phyloP scores from a whole-genome alignment of 2,329 filamentous ascomycete genomes.

The Penicillium capsulatum region DNA sequence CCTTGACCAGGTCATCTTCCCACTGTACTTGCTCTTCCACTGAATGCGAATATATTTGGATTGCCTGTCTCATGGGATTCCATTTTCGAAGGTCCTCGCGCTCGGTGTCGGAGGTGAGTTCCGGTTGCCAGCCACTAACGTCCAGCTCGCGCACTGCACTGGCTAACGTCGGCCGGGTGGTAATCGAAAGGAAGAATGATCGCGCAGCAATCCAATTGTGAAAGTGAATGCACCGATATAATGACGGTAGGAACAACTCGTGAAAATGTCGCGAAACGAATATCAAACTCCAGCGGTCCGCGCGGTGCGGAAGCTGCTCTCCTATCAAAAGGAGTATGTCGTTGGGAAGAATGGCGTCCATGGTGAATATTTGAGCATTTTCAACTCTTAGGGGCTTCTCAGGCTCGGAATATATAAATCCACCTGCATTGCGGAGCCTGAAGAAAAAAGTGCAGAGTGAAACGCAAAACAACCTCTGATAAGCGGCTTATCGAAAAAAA shows the following conservation, averaged over 20 bases:
- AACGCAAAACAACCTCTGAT: neutral
- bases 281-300: conserved; percentile 26
- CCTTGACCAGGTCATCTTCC: conserved; percentile 19
- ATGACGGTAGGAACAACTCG: conserved; percentile 23
- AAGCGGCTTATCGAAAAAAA: neutral
- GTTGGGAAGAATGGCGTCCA: conserved; percentile 19
- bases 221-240: conserved; percentile 21
- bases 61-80: conserved; percentile 4
- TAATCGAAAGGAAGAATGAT: conserved; percentile 22
- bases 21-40: conserved; percentile 21
- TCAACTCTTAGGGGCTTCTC: no score
- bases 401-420: no score
- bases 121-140: conserved; percentile 20
- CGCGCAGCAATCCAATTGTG: conserved; percentile 15
- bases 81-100: conserved; percentile 1
- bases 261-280: conserved; percentile 27
- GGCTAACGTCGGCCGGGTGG: conserved; percentile 22
- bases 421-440: no score
- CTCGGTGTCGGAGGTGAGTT: conserved; percentile 5
- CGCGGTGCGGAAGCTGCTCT: conserved; percentile 23
- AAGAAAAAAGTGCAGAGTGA: no score
- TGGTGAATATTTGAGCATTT: no score
- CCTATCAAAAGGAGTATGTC: conserved; percentile 30
- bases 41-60: conserved; percentile 14
- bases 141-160: conserved; percentile 22